A percentile compares a stretch with the other conserved stretches of the same genome.
These are phyloP conservation scores for Leucaena leucocephala DNA, from an alignment of 306 rosid species.

Conservation along the genomic window DNA sequence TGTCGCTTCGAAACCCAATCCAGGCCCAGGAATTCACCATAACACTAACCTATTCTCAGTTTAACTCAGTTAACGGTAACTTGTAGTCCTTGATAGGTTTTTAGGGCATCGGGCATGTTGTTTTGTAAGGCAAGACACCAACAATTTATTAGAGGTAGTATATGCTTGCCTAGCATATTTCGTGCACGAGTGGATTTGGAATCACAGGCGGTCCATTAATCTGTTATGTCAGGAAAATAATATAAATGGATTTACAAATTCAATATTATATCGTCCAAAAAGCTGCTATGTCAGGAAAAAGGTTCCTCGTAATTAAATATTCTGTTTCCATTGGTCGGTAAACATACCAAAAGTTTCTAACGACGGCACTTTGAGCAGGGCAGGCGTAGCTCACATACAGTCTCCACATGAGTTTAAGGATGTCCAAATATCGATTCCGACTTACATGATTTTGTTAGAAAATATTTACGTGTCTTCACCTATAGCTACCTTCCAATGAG, in stretches of 20 bases:
- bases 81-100: neutral
- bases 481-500: neutral
- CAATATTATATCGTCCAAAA: neutral
- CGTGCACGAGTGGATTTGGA: neutral
- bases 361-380: no score
- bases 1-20: neutral
- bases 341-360: neutral
- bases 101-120: neutral
- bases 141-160: neutral
- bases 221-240: neutral
- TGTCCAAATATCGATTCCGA: neutral
- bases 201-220: conserved; percentile 8
- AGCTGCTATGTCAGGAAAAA: neutral
- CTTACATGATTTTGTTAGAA: neutral
- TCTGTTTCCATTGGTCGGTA: neutral
- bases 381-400: no score
- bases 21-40: neutral
- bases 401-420: neutral
- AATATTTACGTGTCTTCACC: neutral
- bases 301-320: neutral
- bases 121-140: neutral
- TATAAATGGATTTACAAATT: neutral
- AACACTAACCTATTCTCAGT: neutral
- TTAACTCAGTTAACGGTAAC: neutral
- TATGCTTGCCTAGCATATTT: neutral